Evolutionary conservation across 2,329 filamentous ascomycete genomes (phyloP).

Genomic region (Trichoderma endophyticum): DNA sequence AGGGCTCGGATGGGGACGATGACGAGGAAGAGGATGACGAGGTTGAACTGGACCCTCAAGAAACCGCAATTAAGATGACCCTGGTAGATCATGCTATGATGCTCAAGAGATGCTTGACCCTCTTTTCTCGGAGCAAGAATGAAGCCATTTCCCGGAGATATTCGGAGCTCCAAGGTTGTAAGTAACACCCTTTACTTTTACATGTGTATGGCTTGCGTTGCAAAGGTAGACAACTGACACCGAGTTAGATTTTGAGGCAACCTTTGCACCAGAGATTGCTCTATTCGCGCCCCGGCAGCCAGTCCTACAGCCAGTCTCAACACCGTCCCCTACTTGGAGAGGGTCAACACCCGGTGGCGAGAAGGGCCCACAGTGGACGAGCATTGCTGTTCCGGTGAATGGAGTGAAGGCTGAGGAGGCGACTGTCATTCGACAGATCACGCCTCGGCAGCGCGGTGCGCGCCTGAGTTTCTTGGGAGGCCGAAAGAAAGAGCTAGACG

Average conservation of each 20-base stretch:
- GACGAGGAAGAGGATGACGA: conserved; percentile 39
- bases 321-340: conserved; percentile 45
- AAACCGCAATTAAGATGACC: conserved; percentile 78
- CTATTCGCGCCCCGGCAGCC: conserved; percentile 55
- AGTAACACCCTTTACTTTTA: conserved; percentile 30
- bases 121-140: conserved; percentile 63
- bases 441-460: conserved; percentile 49
- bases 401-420: conserved; percentile 46
- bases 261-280: conserved; percentile 63
- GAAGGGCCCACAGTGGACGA: conserved; percentile 33
- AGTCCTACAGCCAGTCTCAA: conserved; percentile 39
- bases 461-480: conserved; percentile 57
- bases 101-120: conserved; percentile 74
- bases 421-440: conserved; percentile 49
- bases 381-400: conserved; percentile 35
- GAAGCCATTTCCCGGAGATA: conserved; percentile 54
- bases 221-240: conserved; percentile 22
- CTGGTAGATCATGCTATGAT: conserved; percentile 86
- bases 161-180: conserved; percentile 63
- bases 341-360: conserved; percentile 48
- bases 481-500: conserved; percentile 43
- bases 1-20: conserved; percentile 30
- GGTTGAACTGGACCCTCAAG: conserved; percentile 54
- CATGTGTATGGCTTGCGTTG: neutral
- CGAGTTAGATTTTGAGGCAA: conserved; percentile 55